A percentile compares a stretch with the other conserved stretches of the same genome.
Conservation (phyloP, 371 early-diverging fungal species). For the Umbelopsis sp. region DNA sequence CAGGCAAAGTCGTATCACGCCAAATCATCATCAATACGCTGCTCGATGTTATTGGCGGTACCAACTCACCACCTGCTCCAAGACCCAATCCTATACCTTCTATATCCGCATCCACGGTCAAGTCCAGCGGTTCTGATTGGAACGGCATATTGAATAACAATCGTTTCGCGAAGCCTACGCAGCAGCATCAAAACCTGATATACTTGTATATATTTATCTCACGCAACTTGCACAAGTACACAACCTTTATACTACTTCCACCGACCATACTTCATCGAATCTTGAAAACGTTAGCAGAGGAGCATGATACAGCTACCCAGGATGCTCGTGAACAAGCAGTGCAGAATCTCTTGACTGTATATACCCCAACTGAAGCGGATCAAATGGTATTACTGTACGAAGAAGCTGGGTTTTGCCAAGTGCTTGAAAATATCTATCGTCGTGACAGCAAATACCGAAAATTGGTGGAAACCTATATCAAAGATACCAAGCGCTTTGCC, state of each 20-base stretch:
- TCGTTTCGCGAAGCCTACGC: conserved; percentile 8
- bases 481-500: conserved; percentile 61
- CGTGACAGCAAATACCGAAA: conserved; percentile 66
- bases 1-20: conserved; percentile 68
- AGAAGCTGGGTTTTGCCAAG: conserved; percentile 73
- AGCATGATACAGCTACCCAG: conserved; percentile 52
- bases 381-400: conserved; percentile 63
- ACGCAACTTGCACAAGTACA: conserved; percentile 66
- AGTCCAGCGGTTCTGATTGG: conserved; percentile 32
- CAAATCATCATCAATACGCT: conserved; percentile 78
- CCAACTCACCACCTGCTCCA: conserved; percentile 27
- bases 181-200: conserved; percentile 47
- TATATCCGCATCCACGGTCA: conserved; percentile 47
- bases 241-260: conserved; percentile 62
- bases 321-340: conserved; percentile 74
- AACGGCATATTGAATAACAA: conserved; percentile 14
- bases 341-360: conserved; percentile 64
- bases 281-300: conserved; percentile 59
- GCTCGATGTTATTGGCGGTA: conserved; percentile 61
- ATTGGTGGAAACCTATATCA: conserved; percentile 68
- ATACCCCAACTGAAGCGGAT: conserved; percentile 61
- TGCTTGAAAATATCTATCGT: conserved; percentile 69
- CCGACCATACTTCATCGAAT: conserved; percentile 63
- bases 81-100: conserved; percentile 49
- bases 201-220: conserved; percentile 73